phyloP scores from a whole-genome alignment of 371 early-diverging fungal genomes.

The Conidiobolus coronatus region DNA sequence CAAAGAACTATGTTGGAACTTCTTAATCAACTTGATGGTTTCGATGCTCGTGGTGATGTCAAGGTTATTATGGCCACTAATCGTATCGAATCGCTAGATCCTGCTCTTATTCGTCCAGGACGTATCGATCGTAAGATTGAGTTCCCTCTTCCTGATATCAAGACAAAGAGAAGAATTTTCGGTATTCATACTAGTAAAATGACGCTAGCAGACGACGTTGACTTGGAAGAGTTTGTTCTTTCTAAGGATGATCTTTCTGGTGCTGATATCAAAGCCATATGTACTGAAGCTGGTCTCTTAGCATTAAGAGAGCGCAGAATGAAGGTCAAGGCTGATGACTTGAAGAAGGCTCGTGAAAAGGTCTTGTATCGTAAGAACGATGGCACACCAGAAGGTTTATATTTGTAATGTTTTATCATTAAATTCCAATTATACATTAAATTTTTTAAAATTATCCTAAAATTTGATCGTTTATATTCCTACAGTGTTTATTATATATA shows the following conservation, averaged over 20 bases:
- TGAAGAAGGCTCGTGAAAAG: conserved; percentile 98
- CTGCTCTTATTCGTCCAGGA: conserved; percentile 96
- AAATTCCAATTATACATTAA: neutral
- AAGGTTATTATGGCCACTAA: conserved; percentile 99
- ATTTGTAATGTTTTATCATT: conserved; percentile 25
- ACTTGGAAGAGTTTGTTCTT: conserved; percentile 96
- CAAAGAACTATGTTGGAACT: conserved; percentile 99
- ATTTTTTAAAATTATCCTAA: no score
- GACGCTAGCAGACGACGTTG: conserved; percentile 94
- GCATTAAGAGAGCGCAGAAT: conserved; percentile 98
- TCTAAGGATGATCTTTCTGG: conserved; percentile 98
- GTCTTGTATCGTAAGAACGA: conserved; percentile 97
- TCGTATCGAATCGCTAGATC: conserved; percentile 96
- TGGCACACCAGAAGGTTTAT: conserved; percentile 93
- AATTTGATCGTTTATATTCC: no score
- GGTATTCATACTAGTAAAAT: conserved; percentile 97
- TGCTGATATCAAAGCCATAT: conserved; percentile 99
- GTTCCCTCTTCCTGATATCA: conserved; percentile 97
- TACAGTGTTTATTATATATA: no score
- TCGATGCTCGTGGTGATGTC: conserved; percentile 98
- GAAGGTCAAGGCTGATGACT: conserved; percentile 96
- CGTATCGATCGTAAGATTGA: conserved; percentile 99
- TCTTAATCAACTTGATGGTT: conserved; percentile 99
- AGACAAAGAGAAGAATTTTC: conserved; percentile 98
- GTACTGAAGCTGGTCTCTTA: conserved; percentile 98